Percentiles rank a stretch among this genome's conserved stretches.
Conservation (phyloP, 169 alveolate genomes). For the Plasmodium coatneyi region DNA sequence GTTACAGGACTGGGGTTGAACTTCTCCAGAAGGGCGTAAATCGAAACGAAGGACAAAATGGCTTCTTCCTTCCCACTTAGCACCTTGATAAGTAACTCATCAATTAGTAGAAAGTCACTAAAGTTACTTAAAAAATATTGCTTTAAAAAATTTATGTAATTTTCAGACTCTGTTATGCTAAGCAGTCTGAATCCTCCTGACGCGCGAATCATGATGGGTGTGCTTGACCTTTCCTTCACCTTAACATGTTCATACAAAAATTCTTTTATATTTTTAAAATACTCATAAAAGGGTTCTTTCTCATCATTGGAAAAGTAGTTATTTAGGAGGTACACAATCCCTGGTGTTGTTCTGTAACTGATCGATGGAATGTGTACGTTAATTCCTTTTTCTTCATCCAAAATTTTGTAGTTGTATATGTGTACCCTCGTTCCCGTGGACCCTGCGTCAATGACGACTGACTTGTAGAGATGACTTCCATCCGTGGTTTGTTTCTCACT, state of each 20-base stretch:
- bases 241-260: slow-evolving; percentile 57
- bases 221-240: slow-evolving; percentile 29
- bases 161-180: slow-evolving; percentile 34
- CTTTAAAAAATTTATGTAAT: slow-evolving; percentile 53
- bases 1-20: slow-evolving; percentile 47
- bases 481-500: not conserved
- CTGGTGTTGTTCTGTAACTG: slow-evolving; percentile 66
- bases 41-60: slow-evolving; percentile 74
- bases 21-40: slow-evolving; percentile 59
- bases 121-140: slow-evolving; percentile 33
- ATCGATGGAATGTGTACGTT: slow-evolving; percentile 62
- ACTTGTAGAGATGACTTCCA: slow-evolving; percentile 6
- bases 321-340: slow-evolving; percentile 65
- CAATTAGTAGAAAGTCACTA: slow-evolving; percentile 67
- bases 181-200: slow-evolving; percentile 75
- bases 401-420: slow-evolving; percentile 52
- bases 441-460: slow-evolving; percentile 75
- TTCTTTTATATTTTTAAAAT: slow-evolving; percentile 55
- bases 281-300: slow-evolving; percentile 34
- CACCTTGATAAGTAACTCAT: slow-evolving; percentile 51
- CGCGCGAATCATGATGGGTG: slow-evolving; percentile 63
- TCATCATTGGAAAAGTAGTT: slow-evolving; percentile 34
- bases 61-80: slow-evolving; percentile 77
- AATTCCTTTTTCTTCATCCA: slow-evolving; percentile 20
- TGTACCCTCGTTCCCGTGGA: slow-evolving; percentile 75